Evolutionary conservation across 2,329 filamentous ascomycete species (phyloP).

Genomic region (Tolypocladium capitatum): DNA sequence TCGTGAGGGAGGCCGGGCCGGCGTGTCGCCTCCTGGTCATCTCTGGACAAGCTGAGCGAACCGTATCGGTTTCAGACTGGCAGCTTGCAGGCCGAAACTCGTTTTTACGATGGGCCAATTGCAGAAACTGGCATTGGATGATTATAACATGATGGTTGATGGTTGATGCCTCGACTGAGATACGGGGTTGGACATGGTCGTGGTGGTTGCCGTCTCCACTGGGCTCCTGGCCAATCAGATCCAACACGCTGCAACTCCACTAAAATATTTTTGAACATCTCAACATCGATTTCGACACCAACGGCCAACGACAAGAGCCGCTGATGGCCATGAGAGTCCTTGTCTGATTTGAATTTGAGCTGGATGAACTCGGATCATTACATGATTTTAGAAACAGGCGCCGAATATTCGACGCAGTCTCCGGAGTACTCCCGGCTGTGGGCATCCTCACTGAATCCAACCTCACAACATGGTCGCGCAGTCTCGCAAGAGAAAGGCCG

Average conservation of each 20-base stretch:
- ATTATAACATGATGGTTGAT: background rate
- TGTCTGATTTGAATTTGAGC: background rate
- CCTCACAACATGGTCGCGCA: conserved; percentile 6
- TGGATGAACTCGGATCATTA: no score
- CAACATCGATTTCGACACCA: background rate
- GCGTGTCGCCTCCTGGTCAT: background rate
- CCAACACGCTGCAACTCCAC: conserved; percentile 1
- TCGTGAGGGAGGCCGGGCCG: background rate
- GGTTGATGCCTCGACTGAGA: background rate
- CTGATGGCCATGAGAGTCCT: background rate
- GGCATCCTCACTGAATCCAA: background rate
- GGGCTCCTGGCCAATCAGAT: conserved; percentile 4
- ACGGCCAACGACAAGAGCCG: background rate
- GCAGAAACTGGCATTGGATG: background rate
- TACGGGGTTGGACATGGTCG: background rate
- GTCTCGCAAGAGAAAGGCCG: conserved; percentile 18
- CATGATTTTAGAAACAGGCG: background rate
- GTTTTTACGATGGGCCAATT: background rate
- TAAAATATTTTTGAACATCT: conserved; percentile 4
- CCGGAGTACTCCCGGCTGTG: background rate
- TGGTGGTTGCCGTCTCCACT: background rate
- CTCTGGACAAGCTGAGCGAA: background rate
- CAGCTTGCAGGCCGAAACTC: background rate
- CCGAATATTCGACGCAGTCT: background rate
- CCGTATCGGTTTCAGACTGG: background rate